Conservation (phyloP, 1,284 basidiomycete genomes). For the Abortiporus biennis region DNA sequence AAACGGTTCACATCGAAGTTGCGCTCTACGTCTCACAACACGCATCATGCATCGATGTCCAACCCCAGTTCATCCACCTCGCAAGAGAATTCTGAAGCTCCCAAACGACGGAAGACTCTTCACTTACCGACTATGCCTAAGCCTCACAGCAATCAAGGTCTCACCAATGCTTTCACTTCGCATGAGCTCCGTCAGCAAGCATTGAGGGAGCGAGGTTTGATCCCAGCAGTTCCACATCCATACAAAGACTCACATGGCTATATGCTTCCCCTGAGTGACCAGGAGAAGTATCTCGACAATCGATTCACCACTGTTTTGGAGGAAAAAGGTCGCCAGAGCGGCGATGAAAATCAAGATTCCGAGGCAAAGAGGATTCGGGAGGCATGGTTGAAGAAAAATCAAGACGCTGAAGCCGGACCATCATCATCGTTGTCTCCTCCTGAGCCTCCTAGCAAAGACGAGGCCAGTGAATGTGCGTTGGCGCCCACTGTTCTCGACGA, state of each 20-base stretch:
- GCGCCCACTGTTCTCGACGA: constrained; percentile 2
- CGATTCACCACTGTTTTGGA: constrained; percentile 19
- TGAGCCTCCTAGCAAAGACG: too few species aligned
- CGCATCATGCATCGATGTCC: constrained; percentile 1
- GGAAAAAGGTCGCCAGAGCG: constrained; percentile 5
- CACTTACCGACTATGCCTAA: constrained; percentile 6
- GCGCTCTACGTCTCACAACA: constrained; percentile 3
- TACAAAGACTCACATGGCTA: constrained; percentile 7
- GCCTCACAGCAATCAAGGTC: background rate
- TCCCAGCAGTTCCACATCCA: constrained; percentile 5
- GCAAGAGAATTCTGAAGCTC: background rate
- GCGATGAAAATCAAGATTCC: constrained; percentile 13
- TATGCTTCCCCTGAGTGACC: constrained; percentile 21
- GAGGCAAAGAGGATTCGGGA: constrained; percentile 25
- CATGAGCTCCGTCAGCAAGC: constrained; percentile 5
- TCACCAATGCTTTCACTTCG: constrained; percentile 5
- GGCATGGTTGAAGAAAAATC: constrained; percentile 23
- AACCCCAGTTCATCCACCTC: background rate
- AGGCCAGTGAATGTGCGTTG: constrained; percentile 8
- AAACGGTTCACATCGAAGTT: constrained; percentile 10
- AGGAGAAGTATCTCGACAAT: constrained; percentile 25
- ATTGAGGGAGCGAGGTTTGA: constrained; percentile 2
- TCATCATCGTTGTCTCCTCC: background rate
- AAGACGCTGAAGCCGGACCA: constrained; percentile 1
- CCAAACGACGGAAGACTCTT: constrained; percentile 5